Conservation (phyloP, 345 rosid genomes). For the Lagerstroemia speciosa region DNA sequence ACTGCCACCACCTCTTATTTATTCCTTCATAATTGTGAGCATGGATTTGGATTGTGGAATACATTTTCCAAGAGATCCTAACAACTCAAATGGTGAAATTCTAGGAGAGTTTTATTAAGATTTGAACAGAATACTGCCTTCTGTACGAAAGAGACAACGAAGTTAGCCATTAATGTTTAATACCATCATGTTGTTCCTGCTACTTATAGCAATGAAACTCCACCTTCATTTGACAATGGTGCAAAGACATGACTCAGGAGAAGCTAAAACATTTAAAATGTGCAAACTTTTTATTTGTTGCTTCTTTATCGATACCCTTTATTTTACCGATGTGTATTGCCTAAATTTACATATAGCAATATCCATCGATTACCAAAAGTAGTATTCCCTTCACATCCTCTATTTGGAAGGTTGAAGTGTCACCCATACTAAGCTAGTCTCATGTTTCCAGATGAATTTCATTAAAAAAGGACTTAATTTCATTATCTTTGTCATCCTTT, state of each 20-base stretch:
- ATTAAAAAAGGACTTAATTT: neutral
- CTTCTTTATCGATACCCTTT: neutral
- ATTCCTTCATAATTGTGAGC: neutral
- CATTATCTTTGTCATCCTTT: neutral
- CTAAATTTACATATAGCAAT: too few relatives aligned
- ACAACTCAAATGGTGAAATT: neutral
- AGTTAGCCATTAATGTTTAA: neutral
- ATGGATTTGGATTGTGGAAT: neutral
- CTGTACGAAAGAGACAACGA: neutral
- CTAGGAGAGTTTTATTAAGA: neutral
- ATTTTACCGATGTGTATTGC: neutral
- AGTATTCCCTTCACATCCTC: neutral
- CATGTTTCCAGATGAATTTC: neutral
- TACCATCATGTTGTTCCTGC: neutral
- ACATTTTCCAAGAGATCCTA: neutral
- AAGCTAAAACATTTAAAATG: neutral
- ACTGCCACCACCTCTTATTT: neutral
- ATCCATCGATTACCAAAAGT: neutral
- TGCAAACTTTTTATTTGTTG: neutral
- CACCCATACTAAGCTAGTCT: neutral
- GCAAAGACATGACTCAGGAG: neutral
- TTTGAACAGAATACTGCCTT: neutral
- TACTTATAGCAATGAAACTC: neutral
- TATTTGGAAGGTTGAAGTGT: neutral
- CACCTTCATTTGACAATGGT: neutral